These are phyloP conservation scores for Xerophyta viscosa DNA, from an alignment of 106 monocot species.

Conservation along the genomic window DNA sequence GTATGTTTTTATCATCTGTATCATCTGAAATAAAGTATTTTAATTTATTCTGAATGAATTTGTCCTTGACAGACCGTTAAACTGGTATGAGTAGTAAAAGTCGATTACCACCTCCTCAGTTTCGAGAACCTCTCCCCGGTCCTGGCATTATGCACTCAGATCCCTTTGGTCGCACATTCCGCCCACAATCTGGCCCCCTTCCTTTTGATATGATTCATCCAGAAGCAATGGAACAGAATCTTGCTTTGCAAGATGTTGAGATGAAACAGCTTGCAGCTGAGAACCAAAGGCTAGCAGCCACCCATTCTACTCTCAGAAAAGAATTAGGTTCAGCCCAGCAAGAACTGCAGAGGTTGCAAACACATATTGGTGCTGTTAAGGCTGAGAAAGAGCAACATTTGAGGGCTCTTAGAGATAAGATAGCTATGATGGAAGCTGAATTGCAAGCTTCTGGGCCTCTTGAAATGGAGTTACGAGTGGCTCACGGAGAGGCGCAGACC, in stretches of 20 bases:
- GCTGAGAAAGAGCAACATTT: constrained; percentile 56
- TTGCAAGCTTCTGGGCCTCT: constrained; percentile 37
- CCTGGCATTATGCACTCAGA: constrained; percentile 44
- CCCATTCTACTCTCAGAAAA: constrained; percentile 52
- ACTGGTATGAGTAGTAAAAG: constrained; percentile 91
- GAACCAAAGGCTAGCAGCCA: constrained; percentile 59
- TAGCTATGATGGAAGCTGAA: constrained; percentile 69
- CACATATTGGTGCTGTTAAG: constrained; percentile 33
- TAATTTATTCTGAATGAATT: too few relatives aligned
- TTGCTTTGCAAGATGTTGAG: constrained; percentile 52
- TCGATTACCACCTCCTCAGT: constrained; percentile 29
- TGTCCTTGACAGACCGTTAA: too few relatives aligned
- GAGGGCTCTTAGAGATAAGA: constrained; percentile 46
- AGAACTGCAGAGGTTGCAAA: constrained; percentile 60
- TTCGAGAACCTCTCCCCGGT: constrained; percentile 38
- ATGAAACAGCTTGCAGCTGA: constrained; percentile 60
- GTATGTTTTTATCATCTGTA: too few relatives aligned
- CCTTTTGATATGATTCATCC: constrained; percentile 61
- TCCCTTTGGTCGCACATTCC: constrained; percentile 41
- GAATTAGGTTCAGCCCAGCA: constrained; percentile 62
- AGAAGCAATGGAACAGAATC: constrained; percentile 72
- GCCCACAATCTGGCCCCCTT: constrained; percentile 39
- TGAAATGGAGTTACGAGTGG: constrained; percentile 50
- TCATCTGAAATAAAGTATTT: too few relatives aligned
- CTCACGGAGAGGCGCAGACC: constrained; percentile 49